phyloP scores from a whole-genome alignment of 2,329 filamentous ascomycete species.

The Simplicillium aogashimaense region DNA sequence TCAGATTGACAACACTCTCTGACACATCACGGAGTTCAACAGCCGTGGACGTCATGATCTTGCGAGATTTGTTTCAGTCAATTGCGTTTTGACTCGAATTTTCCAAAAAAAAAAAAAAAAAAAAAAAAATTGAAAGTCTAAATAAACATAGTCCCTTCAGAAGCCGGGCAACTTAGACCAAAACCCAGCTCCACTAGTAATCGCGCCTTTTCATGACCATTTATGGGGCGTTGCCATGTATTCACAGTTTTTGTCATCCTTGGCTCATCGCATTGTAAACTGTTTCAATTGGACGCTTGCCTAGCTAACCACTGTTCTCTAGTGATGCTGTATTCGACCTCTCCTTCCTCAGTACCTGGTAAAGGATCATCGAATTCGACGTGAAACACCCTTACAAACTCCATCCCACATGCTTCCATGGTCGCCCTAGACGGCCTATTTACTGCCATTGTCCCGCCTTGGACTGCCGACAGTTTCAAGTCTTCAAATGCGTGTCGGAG shows the following conservation, averaged over 20 bases:
- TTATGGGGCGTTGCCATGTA: not conserved
- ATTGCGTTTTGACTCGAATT: too few species aligned
- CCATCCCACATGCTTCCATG: slow-evolving; percentile 2
- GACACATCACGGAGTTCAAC: not conserved
- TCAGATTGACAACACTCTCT: not conserved
- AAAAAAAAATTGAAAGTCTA: too few species aligned
- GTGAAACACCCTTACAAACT: slow-evolving; percentile 11
- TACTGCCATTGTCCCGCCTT: slow-evolving; percentile 19
- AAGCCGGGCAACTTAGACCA: too few species aligned
- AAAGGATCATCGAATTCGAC: slow-evolving; percentile 14
- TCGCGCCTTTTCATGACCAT: not conserved
- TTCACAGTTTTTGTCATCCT: too few species aligned
- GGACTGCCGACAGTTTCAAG: slow-evolving; percentile 12
- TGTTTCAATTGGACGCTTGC: too few species aligned
- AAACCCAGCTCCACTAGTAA: too few species aligned
- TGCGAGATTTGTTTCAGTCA: not conserved
- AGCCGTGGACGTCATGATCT: not conserved
- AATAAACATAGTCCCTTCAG: too few species aligned
- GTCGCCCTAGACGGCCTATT: slow-evolving; percentile 16
- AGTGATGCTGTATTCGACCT: slow-evolving; percentile 15
- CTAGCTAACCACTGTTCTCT: slow-evolving; percentile 10
- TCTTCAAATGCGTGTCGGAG: slow-evolving; percentile 18
- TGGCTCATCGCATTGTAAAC: too few species aligned
- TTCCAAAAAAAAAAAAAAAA: too few species aligned
- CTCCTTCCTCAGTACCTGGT: slow-evolving; percentile 15